These are phyloP conservation scores for Draba incana DNA, from an alignment of 345 rosid genomes.

Conservation along the genomic window DNA sequence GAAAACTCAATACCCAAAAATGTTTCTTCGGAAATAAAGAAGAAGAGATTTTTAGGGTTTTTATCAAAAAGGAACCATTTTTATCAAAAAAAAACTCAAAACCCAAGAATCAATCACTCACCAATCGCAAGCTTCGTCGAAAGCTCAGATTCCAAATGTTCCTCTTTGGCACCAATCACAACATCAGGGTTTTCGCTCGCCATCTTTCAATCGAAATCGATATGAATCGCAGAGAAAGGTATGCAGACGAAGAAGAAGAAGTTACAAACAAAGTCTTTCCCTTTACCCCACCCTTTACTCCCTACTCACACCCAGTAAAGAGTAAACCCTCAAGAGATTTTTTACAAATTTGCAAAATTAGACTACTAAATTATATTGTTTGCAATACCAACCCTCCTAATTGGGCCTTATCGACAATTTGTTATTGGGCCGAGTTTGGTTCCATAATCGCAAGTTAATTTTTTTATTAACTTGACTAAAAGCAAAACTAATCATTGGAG, in stretches of 20 bases:
- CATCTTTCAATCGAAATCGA: conserved; percentile 42
- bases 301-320: too few species aligned
- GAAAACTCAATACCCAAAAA: too few species aligned
- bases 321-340: too few species aligned
- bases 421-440: not conserved
- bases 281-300: too few species aligned
- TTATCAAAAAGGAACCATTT: not conserved
- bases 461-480: not conserved
- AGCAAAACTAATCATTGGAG: not conserved
- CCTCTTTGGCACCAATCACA: conserved; percentile 38
- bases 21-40: too few species aligned
- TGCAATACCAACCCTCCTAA: too few species aligned
- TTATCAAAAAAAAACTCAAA: too few species aligned
- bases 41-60: too few species aligned
- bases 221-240: conserved; percentile 17
- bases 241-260: not conserved
- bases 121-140: conserved; percentile 41
- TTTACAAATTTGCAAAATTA: too few species aligned
- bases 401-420: not conserved
- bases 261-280: not conserved
- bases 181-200: conserved; percentile 44
- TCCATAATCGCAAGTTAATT: not conserved
- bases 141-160: conserved; percentile 37
- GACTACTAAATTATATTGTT: too few species aligned
- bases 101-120: too few species aligned